A percentile compares a stretch with the other conserved stretches of the same genome.
Conservation (phyloP, 169 alveolate species). For the Plasmodium fragile region DNA sequence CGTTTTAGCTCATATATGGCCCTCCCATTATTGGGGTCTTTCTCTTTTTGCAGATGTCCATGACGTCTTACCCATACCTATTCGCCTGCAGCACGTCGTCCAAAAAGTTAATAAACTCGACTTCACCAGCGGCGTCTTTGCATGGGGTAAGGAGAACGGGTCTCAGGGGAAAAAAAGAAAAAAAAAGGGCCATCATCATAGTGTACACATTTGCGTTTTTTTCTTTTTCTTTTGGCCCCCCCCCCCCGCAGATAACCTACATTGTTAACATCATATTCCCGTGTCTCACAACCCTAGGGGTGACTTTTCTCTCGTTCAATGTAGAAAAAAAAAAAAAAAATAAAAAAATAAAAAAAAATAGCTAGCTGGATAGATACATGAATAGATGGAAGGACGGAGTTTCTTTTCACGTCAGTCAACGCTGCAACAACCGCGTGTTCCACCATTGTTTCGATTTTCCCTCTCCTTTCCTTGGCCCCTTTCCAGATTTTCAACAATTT, state of each 20-base stretch:
- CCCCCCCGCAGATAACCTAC: conserved; percentile 35
- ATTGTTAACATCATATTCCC: conserved; percentile 59
- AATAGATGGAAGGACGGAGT: not conserved
- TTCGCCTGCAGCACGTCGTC: conserved; percentile 30
- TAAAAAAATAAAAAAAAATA: no score
- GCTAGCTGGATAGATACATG: no score
- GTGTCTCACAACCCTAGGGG: conserved; percentile 33
- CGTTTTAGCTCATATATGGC: not conserved
- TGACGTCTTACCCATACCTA: conserved; percentile 42
- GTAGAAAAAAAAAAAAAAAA: conserved; percentile 6
- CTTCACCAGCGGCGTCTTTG: conserved; percentile 70
- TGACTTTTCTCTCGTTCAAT: conserved; percentile 42
- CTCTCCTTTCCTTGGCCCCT: not conserved
- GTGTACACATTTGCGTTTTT: not conserved
- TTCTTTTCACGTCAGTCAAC: not conserved
- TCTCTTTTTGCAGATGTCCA: conserved; percentile 37
- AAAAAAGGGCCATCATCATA: not conserved
- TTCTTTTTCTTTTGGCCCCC: not conserved
- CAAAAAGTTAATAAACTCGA: conserved; percentile 50
- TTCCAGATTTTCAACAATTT: conserved; percentile 47
- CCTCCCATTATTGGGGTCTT: not conserved
- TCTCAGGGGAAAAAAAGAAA: not conserved
- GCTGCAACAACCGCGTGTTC: not conserved
- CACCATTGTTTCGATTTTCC: not conserved
- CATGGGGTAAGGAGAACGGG: conserved; percentile 54